A percentile compares a stretch with the other conserved stretches of the same genome.
phyloP scores from a whole-genome alignment of 2,329 filamentous ascomycete species.

The Ophiostoma quercus region DNA sequence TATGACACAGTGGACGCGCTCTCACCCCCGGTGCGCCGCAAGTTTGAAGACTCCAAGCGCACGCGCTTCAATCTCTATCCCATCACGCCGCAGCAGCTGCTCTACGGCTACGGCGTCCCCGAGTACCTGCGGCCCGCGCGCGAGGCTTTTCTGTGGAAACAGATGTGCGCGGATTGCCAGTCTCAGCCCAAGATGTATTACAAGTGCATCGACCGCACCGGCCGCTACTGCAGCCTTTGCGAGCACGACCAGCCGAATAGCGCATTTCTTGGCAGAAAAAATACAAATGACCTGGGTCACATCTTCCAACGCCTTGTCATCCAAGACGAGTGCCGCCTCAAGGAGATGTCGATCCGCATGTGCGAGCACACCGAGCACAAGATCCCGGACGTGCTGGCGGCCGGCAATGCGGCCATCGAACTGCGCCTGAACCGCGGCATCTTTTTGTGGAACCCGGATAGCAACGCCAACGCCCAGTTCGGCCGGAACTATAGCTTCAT shows the following conservation, averaged over 20 bases:
- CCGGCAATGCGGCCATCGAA: neutral
- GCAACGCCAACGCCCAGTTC: neutral
- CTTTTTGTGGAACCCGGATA: neutral
- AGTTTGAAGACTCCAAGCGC: neutral
- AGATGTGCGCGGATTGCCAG: neutral
- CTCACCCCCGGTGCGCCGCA: no score
- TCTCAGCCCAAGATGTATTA: neutral
- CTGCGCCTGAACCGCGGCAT: neutral
- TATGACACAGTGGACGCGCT: neutral
- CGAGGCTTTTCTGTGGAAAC: neutral
- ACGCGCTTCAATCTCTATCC: neutral
- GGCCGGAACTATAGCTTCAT: neutral
- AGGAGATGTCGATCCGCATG: neutral
- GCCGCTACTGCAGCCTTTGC: neutral
- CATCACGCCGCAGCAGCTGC: neutral
- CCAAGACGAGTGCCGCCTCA: neutral
- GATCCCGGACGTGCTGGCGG: neutral
- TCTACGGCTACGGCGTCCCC: neutral
- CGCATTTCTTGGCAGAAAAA: no score
- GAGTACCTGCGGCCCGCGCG: no score
- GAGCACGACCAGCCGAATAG: neutral
- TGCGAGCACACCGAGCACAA: neutral
- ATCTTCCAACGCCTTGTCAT: no score
- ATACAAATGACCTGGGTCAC: no score
- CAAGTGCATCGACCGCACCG: no score